Evolutionary conservation across 306 rosid species (phyloP).

Genomic region (Prunus kanzakura): DNA sequence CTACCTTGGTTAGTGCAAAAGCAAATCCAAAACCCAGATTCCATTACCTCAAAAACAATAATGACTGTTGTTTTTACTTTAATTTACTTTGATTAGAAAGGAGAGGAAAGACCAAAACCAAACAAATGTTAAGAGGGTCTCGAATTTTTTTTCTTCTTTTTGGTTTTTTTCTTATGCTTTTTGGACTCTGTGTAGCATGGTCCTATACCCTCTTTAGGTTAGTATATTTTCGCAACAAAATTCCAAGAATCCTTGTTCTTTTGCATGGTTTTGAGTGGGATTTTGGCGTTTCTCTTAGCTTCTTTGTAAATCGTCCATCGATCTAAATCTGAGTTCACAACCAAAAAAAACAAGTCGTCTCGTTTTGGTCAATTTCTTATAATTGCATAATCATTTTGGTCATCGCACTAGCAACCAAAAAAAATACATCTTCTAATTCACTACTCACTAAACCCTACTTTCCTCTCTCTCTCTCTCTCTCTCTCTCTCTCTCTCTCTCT

Average conservation of each 20-base stretch:
- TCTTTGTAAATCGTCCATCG: slow-evolving; percentile 17
- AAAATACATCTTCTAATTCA: neutral
- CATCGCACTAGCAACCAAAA: slow-evolving; percentile 17
- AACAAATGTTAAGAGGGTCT: neutral
- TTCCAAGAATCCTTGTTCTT: slow-evolving; percentile 19
- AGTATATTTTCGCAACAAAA: slow-evolving; percentile 3
- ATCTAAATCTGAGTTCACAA: slow-evolving; percentile 12
- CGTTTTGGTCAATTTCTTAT: slow-evolving; percentile 36
- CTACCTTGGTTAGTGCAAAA: slow-evolving; percentile 51
- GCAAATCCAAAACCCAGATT: slow-evolving; percentile 43
- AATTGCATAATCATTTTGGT: slow-evolving; percentile 50
- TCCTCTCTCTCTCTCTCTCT: neutral
- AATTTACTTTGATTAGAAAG: neutral
- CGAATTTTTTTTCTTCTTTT: neutral
- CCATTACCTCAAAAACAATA: slow-evolving; percentile 27
- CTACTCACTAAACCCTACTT: neutral
- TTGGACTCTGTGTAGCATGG: slow-evolving; percentile 2
- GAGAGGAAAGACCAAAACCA: neutral
- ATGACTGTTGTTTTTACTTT: neutral
- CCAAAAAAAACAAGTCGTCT: slow-evolving; percentile 34
- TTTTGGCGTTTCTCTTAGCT: slow-evolving; percentile 41
- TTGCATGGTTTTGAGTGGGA: slow-evolving; percentile 57
- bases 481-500: neutral
- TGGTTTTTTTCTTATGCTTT: slow-evolving; percentile 13
- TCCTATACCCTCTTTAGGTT: neutral